A percentile compares a stretch with the other conserved stretches of the same genome.
Evolutionary conservation across 2,329 filamentous ascomycete species (phyloP).

Genomic region (Cordyceps cicadae): DNA sequence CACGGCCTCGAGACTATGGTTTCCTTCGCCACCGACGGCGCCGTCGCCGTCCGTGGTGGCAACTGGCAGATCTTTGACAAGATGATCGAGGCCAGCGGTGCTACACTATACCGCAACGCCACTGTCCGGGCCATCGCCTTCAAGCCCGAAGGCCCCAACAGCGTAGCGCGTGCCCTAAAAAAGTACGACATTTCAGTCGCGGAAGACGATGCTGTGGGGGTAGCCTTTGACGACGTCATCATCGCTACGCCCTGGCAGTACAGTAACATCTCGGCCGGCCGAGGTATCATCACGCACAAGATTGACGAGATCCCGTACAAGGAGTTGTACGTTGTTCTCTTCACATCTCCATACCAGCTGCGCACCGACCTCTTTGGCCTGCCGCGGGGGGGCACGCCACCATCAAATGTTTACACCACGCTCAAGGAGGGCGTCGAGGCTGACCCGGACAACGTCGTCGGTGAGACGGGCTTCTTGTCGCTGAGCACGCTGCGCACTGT

Average conservation of each 20-base stretch:
- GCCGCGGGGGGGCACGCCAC: constrained; percentile 46
- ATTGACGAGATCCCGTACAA: constrained; percentile 83
- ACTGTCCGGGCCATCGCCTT: constrained; percentile 50
- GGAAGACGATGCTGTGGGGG: constrained; percentile 29
- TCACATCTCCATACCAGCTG: constrained; percentile 69
- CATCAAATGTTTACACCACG: constrained; percentile 75
- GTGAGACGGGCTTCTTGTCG: constrained; percentile 74
- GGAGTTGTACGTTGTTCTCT: constrained; percentile 79
- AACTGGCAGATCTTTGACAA: constrained; percentile 92
- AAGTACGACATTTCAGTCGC: constrained; percentile 41
- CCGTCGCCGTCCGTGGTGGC: constrained; percentile 69
- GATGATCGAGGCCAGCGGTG: constrained; percentile 61
- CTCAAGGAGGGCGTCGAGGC: constrained; percentile 52
- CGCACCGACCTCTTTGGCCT: constrained; percentile 66
- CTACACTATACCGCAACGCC: constrained; percentile 56
- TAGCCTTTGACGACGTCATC: constrained; percentile 69
- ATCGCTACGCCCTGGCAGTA: constrained; percentile 80
- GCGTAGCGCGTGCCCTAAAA: constrained; percentile 28
- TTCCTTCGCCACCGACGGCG: constrained; percentile 81
- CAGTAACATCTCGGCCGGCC: constrained; percentile 56
- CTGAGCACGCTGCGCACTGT: constrained; percentile 64
- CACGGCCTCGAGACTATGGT: constrained; percentile 88
- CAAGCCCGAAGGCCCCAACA: constrained; percentile 36
- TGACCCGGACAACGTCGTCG: constrained; percentile 50
- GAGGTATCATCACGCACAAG: constrained; percentile 56